A percentile compares a stretch with the other conserved stretches of the same genome.
phyloP scores from a whole-genome alignment of 495 filamentous ascomycete genomes.

The Penicillium macrosclerotiorum region DNA sequence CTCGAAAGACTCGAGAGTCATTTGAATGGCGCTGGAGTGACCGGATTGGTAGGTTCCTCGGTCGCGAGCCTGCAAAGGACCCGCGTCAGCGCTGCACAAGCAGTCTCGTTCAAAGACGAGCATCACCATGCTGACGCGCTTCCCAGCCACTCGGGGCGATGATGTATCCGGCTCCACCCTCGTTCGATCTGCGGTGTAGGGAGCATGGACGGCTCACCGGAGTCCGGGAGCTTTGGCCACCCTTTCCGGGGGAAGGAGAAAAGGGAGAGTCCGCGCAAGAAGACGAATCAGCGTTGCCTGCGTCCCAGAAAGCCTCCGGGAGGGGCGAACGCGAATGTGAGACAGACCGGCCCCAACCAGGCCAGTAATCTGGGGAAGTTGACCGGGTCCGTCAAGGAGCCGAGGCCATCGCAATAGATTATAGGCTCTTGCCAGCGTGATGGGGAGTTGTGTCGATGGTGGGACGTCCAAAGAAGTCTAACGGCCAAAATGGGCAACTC shows the following conservation, averaged over 20 bases:
- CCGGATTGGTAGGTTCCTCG: not conserved
- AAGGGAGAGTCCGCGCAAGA: not conserved
- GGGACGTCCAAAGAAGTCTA: no score
- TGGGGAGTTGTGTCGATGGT: no score
- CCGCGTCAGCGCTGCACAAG: not conserved
- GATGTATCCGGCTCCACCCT: not conserved
- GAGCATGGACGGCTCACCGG: slow-evolving; percentile 9
- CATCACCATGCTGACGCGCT: slow-evolving; percentile 2
- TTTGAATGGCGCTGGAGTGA: not conserved
- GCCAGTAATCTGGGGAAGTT: no score
- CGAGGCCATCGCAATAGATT: no score
- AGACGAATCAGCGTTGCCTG: slow-evolving; percentile 1
- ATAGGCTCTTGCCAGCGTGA: no score
- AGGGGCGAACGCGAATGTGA: not conserved
- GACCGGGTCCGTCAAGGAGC: no score
- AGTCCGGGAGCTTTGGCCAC: slow-evolving; percentile 23
- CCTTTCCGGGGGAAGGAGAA: slow-evolving; percentile 1
- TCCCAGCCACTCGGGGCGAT: slow-evolving; percentile 1
- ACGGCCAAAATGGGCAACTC: not conserved
- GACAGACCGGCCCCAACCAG: not conserved
- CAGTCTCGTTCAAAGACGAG: not conserved
- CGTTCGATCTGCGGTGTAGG: slow-evolving; percentile 6
- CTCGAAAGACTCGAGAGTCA: not conserved
- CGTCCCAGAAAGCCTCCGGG: not conserved
- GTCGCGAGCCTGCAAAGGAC: not conserved